Base-by-base conservation (phyloP, 495 filamentous ascomycete genomes). In the Aspergillus ellipticus region DNA sequence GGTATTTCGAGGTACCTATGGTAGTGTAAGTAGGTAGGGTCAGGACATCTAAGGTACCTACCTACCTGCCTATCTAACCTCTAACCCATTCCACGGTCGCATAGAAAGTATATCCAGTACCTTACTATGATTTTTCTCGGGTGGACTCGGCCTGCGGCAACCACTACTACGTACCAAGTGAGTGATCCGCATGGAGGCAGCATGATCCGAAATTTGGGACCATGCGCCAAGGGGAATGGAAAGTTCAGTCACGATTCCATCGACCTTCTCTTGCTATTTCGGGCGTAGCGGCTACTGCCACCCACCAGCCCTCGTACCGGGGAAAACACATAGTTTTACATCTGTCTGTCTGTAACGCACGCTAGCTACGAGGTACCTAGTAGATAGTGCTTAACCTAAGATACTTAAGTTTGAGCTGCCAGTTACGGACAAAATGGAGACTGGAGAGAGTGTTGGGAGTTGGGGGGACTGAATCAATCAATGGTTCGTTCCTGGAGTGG, bases 261-360 rank as follows among this genome's bases (percentile, higher is more conserved):
- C 13, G 22, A 22, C 15, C 19, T 50, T 57, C 58, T 54, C 56
- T 59, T 59, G 48, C 60, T 19, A 20, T 63, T 56, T 59, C 47
- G 16, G 49, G 52, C 22, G 51, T 59, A 55, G 56, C 28, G 53
- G n/a, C 50, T 28, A 1, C 5, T 26, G 4, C 21, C 15, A 26
- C 22, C 45, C n/a, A n/a, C n/a, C n/a, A n/a, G 7, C 24, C 24
- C 4, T 7, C 24, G 24, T 28, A 28, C 24, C 24, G 16, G 17
- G 16, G 41, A n/a, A 3, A 46, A 17, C 10, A 24, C 6, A 19
- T 22, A 13, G 19, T 22, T 13, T 46, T 15, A 8, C 28, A 28
- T 43, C 41, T 3, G 16, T 21, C 37, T 41, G 13, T 15, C 13
- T 41, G 13, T 21, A 45, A 10, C 42, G 19, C 10, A 19, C 16